Conservation (phyloP, 371 early-diverging fungal species). For the Smittium mucronatum region DNA sequence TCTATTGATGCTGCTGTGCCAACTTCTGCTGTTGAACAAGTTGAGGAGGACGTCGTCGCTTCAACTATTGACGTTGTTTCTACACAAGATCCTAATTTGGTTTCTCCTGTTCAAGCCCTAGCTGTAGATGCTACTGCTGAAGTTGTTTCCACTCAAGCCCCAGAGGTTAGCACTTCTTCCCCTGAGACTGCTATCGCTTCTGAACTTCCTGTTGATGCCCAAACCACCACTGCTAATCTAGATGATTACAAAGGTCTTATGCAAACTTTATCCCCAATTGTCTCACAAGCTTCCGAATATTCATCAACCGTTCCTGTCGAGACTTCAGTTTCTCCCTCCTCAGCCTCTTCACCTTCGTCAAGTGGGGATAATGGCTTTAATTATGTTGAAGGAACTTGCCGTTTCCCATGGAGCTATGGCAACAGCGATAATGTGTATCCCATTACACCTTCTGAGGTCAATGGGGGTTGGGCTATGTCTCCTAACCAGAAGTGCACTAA, state of each 20-base stretch:
- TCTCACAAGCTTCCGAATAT: not conserved
- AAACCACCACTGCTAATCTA: not conserved
- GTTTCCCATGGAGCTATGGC: constrained; percentile 28
- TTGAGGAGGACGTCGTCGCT: no score
- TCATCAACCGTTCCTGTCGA: not conserved
- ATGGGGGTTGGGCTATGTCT: constrained; percentile 39
- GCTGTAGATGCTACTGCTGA: not conserved
- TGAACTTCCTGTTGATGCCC: no score
- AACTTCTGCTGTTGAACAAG: not conserved
- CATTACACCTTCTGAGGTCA: constrained; percentile 22
- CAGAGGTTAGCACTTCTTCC: no score
- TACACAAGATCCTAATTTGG: not conserved
- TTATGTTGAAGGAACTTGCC: constrained; percentile 1
- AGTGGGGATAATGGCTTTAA: not conserved
- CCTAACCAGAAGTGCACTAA: constrained; percentile 27
- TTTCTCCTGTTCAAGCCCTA: not conserved
- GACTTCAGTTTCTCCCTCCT: not conserved
- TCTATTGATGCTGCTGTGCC: not conserved
- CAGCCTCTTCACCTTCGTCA: not conserved
- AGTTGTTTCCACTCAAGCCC: not conserved
- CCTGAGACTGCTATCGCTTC: no score
- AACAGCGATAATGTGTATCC: constrained; percentile 30
- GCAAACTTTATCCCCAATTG: not conserved
- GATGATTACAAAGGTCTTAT: not conserved
- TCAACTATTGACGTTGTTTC: not conserved